Conservation (phyloP, 2,329 filamentous ascomycete species). For the Sarocladium kiliense region DNA sequence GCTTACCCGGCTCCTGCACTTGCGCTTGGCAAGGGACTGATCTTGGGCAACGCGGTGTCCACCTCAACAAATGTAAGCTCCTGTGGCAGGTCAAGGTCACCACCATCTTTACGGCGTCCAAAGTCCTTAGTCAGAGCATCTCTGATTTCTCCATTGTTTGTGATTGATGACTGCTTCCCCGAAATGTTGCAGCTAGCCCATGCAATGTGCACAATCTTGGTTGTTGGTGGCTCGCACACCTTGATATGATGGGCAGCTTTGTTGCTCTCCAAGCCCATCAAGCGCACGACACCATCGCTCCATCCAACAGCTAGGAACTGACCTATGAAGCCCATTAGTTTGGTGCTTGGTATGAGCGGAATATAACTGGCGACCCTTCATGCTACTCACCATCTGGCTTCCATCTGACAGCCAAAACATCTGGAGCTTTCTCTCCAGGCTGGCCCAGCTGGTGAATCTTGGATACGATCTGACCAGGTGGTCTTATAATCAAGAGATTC, state of each 20-base stretch:
- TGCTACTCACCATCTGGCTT: conserved; percentile 59
- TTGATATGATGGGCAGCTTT: conserved; percentile 72
- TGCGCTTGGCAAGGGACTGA: conserved; percentile 61
- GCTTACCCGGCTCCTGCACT: conserved; percentile 60
- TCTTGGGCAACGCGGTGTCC: conserved; percentile 68
- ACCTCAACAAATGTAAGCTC: conserved; percentile 72
- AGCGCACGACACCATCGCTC: conserved; percentile 72
- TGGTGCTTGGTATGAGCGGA: conserved; percentile 13
- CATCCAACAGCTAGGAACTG: conserved; percentile 78
- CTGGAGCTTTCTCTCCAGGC: conserved; percentile 34
- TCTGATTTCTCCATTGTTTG: conserved; percentile 16
- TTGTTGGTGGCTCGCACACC: conserved; percentile 38
- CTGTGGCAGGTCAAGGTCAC: conserved; percentile 56
- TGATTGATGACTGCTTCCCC: neutral
- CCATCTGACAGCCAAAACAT: conserved; percentile 52
- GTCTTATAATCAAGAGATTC: conserved; percentile 69
- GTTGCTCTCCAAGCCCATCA: conserved; percentile 74
- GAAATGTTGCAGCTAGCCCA: conserved; percentile 43
- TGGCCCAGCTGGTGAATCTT: conserved; percentile 42
- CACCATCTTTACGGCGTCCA: neutral
- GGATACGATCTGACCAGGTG: conserved; percentile 64
- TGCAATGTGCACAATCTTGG: conserved; percentile 45
- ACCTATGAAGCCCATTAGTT: conserved; percentile 36
- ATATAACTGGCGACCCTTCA: neutral
- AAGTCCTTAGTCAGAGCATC: neutral